Percentiles rank a stretch among this genome's conserved stretches.
phyloP scores from a whole-genome alignment of 805 yeast species.

The Metschnikowia chrysomelidarum region DNA sequence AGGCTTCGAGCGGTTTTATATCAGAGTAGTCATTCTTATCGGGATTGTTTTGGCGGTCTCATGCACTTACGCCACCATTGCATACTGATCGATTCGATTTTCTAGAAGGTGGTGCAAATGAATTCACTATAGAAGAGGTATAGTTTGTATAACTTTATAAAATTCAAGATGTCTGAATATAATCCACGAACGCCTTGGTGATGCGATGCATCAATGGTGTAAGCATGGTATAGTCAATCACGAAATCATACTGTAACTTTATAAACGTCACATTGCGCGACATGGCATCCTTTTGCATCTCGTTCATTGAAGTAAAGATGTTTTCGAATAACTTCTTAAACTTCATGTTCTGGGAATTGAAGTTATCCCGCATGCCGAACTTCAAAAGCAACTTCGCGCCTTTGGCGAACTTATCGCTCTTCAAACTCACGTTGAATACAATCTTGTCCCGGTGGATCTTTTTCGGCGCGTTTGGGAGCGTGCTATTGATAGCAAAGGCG shows the following conservation, averaged over 20 bases:
- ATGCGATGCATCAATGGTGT: slow-evolving; percentile 32
- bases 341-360: slow-evolving; percentile 35
- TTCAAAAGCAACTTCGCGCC: slow-evolving; percentile 21
- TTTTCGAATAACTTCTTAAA: slow-evolving; percentile 37
- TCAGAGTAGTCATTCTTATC: slow-evolving; percentile 11
- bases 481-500: slow-evolving; percentile 30
- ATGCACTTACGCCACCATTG: slow-evolving; percentile 21
- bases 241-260: slow-evolving; percentile 41
- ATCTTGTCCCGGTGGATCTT: slow-evolving; percentile 37
- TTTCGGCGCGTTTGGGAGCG: slow-evolving; percentile 26
- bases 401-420: slow-evolving; percentile 31
- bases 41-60: slow-evolving; percentile 18
- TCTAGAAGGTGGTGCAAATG: too few species aligned
- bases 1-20: slow-evolving; percentile 15
- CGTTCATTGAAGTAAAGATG: slow-evolving; percentile 16
- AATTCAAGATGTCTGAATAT: slow-evolving; percentile 12
- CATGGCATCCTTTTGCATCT: slow-evolving; percentile 11
- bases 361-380: slow-evolving; percentile 37
- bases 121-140: too few species aligned
- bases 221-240: slow-evolving; percentile 26
- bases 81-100: slow-evolving; percentile 11
- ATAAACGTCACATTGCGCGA: slow-evolving; percentile 17
- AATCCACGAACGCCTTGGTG: slow-evolving; percentile 26
- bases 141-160: slow-evolving; percentile 2
- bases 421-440: slow-evolving; percentile 26